A percentile compares a stretch with the other conserved stretches of the same genome.
Conservation (phyloP, 1,284 basidiomycete species). For the Austroboletus niveus region DNA sequence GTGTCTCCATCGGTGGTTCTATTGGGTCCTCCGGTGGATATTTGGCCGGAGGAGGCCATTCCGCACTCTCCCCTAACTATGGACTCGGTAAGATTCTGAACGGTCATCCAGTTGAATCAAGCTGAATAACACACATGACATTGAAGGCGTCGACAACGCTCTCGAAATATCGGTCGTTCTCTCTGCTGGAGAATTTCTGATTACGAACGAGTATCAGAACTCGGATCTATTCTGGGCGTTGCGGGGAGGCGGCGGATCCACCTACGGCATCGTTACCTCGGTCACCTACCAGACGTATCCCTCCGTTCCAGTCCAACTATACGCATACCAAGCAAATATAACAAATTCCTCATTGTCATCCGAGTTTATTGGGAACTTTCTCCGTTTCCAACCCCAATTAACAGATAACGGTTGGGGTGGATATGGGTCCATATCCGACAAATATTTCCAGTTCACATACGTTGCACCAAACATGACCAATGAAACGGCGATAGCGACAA, state of each 20-base stretch:
- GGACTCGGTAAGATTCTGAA: conserved; percentile 39
- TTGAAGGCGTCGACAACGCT: conserved; percentile 41
- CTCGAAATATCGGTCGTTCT: conserved; percentile 25
- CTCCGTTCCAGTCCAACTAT: conserved; percentile 27
- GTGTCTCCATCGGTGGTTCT: conserved; percentile 28
- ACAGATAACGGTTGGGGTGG: conserved; percentile 29
- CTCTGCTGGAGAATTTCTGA: conserved; percentile 15
- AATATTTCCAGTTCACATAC: conserved; percentile 20
- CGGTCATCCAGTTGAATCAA: neutral
- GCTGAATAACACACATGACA: neutral
- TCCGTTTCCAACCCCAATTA: conserved; percentile 33
- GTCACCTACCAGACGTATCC: conserved; percentile 32
- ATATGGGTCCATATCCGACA: neutral
- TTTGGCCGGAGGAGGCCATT: conserved; percentile 45
- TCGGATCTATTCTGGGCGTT: conserved; percentile 45
- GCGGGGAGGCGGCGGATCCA: conserved; percentile 47
- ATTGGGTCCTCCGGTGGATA: conserved; percentile 42
- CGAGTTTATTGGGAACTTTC: conserved; percentile 24
- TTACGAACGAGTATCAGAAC: conserved; percentile 13
- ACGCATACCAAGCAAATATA: conserved; percentile 25
- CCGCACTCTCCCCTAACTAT: conserved; percentile 37
- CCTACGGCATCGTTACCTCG: conserved; percentile 20
- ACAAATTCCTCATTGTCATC: conserved; percentile 17
- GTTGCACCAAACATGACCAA: conserved; percentile 35
- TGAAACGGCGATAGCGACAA: conserved; percentile 32